Percentiles rank a stretch among this genome's conserved stretches.
These are phyloP conservation scores for Hyaloscypha finlandica DNA, from an alignment of 495 filamentous ascomycete species.

Conservation along the genomic window DNA sequence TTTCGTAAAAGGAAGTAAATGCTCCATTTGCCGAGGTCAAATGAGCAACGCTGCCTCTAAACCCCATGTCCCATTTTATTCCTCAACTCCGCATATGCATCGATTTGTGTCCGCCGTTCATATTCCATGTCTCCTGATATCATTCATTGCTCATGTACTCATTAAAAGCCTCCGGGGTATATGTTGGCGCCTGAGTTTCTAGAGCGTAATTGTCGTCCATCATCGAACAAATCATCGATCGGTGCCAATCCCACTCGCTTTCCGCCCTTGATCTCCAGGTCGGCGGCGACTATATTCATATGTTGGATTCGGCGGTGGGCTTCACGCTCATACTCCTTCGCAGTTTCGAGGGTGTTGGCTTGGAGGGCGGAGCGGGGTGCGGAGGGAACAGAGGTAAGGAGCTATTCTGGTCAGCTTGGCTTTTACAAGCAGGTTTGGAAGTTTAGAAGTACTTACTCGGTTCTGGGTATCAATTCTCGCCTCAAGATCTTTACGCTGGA, in stretches of 20 bases:
- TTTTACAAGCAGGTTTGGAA: not conserved
- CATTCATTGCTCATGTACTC: not conserved
- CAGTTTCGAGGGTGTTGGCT: constrained; percentile 60
- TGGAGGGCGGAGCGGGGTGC: constrained; percentile 71
- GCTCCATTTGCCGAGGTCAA: not conserved
- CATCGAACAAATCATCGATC: constrained; percentile 10
- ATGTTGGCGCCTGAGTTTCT: not conserved
- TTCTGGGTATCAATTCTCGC: constrained; percentile 85
- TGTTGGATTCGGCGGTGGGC: constrained; percentile 73
- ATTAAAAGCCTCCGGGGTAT: constrained; percentile 10
- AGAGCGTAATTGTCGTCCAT: constrained; percentile 12
- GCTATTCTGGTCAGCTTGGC: constrained; percentile 38
- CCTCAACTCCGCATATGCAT: constrained; percentile 15
- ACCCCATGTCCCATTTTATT: not conserved
- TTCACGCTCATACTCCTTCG: constrained; percentile 70
- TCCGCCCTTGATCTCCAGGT: constrained; percentile 64
- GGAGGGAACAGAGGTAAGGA: constrained; percentile 67
- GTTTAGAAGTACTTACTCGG: constrained; percentile 45
- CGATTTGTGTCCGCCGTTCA: not conserved
- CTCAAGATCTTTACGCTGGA: constrained; percentile 67
- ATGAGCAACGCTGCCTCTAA: not conserved
- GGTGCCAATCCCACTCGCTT: constrained; percentile 17
- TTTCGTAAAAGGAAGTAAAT: not conserved
- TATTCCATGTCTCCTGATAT: not conserved
- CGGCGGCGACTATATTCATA: constrained; percentile 71